Evolutionary conservation across 768 basidiomycete species (phyloP), one percentile per base, ranked within the genome.

Genomic region (Dioszegia hungarica): DNA sequence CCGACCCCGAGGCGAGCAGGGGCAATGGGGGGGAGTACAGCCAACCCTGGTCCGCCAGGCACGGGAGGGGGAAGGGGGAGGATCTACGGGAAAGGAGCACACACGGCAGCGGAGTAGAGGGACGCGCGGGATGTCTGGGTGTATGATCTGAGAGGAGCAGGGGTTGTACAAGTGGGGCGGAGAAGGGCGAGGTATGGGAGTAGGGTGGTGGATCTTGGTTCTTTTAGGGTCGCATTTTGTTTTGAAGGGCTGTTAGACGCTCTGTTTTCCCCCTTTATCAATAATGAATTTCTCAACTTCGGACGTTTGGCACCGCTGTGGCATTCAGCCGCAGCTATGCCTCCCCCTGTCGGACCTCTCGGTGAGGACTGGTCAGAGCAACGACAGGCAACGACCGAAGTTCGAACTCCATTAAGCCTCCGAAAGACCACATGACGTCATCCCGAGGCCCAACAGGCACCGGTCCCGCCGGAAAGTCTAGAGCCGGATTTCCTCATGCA

Each of bases 1-100:
- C n/a, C 41, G 12, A 54, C 52, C 17, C 52, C 52, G 2, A 17
- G 52, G 24, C n/a, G 52, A 20, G 37, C 39, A 2, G 41, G 52
- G 28, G 22, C 29, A 10, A 12, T 54, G 31, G 52, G 39, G 3
- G 41, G 27, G 14, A 44, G 52, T n/a, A 43, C 52, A 15, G 20
- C 49, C 8, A 19, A 38, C 14, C 47, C 31, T 24, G 19, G 20
- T 5, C 31, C 29, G 34, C 12, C 47, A 20, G 47, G 46, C 3
- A 49, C 31, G 17, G 36, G 24, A 25, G 49, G 49, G 6, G 24
- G 19, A 3, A 37, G 36, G 25, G 34, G 49, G 34, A 22, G 37
- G 24, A 48, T 48, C 25, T 48, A 48, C 31, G 47, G 29, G 5
- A 14, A 31, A n/a, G 47, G 47, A 33, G 22, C 47, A 10, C 47